A percentile compares a stretch with the other conserved stretches of the same genome.
phyloP scores from a whole-genome alignment of 495 filamentous ascomycete genomes.

The Hypoxylon perforatum region DNA sequence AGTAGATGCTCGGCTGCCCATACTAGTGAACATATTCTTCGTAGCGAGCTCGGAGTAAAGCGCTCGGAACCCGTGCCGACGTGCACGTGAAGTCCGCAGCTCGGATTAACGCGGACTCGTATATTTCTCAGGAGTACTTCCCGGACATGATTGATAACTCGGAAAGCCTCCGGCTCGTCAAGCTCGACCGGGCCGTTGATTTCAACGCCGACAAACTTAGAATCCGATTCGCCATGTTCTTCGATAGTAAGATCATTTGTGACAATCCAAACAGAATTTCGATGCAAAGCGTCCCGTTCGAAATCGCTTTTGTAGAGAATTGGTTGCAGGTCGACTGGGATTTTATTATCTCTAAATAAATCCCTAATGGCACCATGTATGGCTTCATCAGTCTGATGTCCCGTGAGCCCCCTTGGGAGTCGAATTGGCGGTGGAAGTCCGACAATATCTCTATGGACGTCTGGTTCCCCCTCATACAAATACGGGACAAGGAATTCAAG shows the following conservation, averaged over 20 bases:
- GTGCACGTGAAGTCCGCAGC: constrained; percentile 53
- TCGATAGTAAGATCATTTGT: not conserved
- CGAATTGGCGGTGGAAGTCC: constrained; percentile 26
- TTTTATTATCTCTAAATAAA: too few relatives aligned
- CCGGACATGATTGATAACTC: constrained; percentile 11
- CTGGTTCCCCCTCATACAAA: not conserved
- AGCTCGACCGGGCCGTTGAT: constrained; percentile 15
- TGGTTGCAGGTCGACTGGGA: too few relatives aligned
- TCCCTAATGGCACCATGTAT: not conserved
- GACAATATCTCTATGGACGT: constrained; percentile 6
- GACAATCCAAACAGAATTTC: too few relatives aligned
- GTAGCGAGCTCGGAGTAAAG: constrained; percentile 35
- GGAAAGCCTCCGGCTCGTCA: constrained; percentile 7
- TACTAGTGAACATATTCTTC: constrained; percentile 46
- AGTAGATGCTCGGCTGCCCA: constrained; percentile 50
- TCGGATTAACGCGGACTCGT: constrained; percentile 41
- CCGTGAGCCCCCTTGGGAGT: not conserved
- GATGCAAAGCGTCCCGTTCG: too few relatives aligned
- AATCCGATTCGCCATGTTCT: not conserved
- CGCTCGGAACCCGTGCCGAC: constrained; percentile 43
- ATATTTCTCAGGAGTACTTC: constrained; percentile 30
- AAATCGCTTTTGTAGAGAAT: too few relatives aligned
- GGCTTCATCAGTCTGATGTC: not conserved
- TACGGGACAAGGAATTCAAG: constrained; percentile 44
- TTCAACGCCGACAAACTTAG: constrained; percentile 21